phyloP scores from a whole-genome alignment of 176 grass and related monocot genomes.

The sorghum (Sorghum bicolor) region DNA sequence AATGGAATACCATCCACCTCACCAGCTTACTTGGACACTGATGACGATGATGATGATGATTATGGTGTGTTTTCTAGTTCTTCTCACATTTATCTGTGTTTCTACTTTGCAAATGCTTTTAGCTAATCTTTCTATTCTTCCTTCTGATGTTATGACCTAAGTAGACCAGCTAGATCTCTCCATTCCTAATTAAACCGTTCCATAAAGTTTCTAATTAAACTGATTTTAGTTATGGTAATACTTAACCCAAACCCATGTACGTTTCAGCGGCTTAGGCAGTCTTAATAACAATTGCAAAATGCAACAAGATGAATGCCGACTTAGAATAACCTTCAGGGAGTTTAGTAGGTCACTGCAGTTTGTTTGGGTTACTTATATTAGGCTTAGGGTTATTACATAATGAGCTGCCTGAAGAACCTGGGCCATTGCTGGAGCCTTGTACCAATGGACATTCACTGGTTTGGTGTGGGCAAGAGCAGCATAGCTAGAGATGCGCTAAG shows the following conservation, averaged over 20 bases:
- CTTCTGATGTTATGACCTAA: not conserved
- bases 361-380: not conserved
- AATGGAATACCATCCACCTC: constrained; percentile 88
- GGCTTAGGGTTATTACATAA: not conserved
- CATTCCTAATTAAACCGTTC: not conserved
- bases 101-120: not conserved
- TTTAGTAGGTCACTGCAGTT: not conserved
- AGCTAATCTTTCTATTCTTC: not conserved
- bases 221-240: constrained; percentile 7
- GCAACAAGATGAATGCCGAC: not conserved
- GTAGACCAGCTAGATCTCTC: not conserved
- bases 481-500: not conserved
- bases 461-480: not conserved
- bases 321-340: not conserved
- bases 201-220: not conserved
- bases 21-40: constrained; percentile 77
- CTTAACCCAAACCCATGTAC: not conserved
- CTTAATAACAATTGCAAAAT: not conserved
- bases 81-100: constrained; percentile 15
- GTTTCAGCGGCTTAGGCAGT: not conserved
- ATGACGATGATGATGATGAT: constrained; percentile 80
- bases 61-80: constrained; percentile 54
- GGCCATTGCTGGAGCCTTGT: not conserved
- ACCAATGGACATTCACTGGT: not conserved
- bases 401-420: not conserved